Evolutionary conservation across 495 filamentous ascomycete species (phyloP).

Genomic region (Neurospora hispaniola): DNA sequence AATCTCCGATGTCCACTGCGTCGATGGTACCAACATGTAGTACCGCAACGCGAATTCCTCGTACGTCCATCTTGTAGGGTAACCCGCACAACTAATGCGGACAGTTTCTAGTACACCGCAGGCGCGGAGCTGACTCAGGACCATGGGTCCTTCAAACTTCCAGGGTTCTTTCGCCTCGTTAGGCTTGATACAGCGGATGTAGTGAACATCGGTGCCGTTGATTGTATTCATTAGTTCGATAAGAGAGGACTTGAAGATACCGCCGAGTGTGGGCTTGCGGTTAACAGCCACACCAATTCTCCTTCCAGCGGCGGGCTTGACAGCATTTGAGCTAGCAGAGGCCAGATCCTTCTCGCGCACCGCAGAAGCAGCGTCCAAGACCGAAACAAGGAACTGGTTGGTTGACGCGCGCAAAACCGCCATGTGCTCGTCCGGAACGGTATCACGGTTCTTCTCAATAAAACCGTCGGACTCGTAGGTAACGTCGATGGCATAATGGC

Average conservation of each 20-base stretch:
- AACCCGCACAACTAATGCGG: slow-evolving; percentile 93
- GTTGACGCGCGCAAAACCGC: slow-evolving; percentile 76
- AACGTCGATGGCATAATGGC: slow-evolving; percentile 97
- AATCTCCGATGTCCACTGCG: slow-evolving; percentile 87
- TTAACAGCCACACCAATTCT: slow-evolving; percentile 85
- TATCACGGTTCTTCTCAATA: slow-evolving; percentile 99
- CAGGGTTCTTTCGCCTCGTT: slow-evolving; percentile 95
- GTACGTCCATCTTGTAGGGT: slow-evolving; percentile 97
- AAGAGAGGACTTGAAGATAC: slow-evolving; percentile 96
- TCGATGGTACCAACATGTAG: slow-evolving; percentile 94
- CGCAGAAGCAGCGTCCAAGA: slow-evolving; percentile 72
- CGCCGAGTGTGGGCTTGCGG: slow-evolving; percentile 92
- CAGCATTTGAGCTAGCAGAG: slow-evolving; percentile 54
- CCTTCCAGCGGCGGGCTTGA: slow-evolving; percentile 63
- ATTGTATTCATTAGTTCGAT: slow-evolving; percentile 98
- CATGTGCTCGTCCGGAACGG: slow-evolving; percentile 96
- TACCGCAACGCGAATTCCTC: slow-evolving; percentile 97
- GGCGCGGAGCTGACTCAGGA: slow-evolving; percentile 90
- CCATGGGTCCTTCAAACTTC: slow-evolving; percentile 99
- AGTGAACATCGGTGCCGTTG: slow-evolving; percentile 95
- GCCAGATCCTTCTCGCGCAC: slow-evolving; percentile 81
- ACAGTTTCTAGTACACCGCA: slow-evolving; percentile 99
- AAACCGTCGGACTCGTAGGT: slow-evolving; percentile 99
- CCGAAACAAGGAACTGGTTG: slow-evolving; percentile 75
- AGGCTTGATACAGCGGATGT: slow-evolving; percentile 98